A percentile compares a stretch with the other conserved stretches of the same genome.
Evolutionary conservation across 495 filamentous ascomycete genomes (phyloP).

Genomic region (Neurospora sp.): DNA sequence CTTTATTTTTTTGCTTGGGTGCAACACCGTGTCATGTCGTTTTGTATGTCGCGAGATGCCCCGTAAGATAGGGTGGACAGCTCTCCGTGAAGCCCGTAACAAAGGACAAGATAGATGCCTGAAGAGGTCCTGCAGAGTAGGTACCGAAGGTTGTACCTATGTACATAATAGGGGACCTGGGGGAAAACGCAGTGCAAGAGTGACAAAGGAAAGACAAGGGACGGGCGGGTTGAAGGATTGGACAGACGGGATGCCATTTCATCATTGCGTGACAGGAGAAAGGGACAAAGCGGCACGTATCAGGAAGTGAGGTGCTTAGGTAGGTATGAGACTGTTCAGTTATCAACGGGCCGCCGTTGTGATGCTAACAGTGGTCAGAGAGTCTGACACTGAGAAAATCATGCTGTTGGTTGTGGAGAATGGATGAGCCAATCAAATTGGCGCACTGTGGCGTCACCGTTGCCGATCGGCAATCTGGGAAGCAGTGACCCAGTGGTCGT

Average conservation of each 20-base stretch:
- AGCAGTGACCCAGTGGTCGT: background rate
- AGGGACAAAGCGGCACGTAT: background rate
- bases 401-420: background rate
- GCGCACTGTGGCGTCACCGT: constrained; percentile 11
- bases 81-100: background rate
- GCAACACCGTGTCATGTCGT: background rate
- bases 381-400: background rate
- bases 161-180: background rate
- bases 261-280: constrained; percentile 9
- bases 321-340: background rate
- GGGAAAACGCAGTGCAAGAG: background rate
- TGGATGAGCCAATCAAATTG: background rate
- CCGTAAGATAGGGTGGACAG: background rate
- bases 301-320: background rate
- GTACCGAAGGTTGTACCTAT: background rate
- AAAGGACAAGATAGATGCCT: background rate
- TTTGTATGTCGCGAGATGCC: background rate
- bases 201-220: background rate
- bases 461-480: constrained; percentile 10
- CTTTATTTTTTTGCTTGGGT: background rate
- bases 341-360: background rate
- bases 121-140: background rate
- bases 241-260: constrained; percentile 10
- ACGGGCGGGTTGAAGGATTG: background rate
- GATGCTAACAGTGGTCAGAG: background rate